Percentiles rank a stretch among this genome's conserved stretches.
These are phyloP conservation scores for Chrysopogon serrulatus DNA, from an alignment of 176 grass and related monocot species.

Conservation along the genomic window DNA sequence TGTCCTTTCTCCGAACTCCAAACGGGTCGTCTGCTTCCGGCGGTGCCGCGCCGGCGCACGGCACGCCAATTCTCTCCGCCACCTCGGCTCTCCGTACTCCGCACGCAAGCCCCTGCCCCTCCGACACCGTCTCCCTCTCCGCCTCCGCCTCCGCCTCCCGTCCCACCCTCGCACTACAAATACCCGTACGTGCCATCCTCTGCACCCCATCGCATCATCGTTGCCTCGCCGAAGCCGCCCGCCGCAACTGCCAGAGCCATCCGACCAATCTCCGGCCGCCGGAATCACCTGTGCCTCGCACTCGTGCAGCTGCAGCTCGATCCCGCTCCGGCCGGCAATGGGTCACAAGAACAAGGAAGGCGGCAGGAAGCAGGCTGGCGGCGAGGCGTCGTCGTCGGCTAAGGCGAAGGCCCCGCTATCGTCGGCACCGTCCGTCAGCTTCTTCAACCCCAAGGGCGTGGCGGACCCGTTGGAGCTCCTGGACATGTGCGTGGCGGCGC, in stretches of 20 bases:
- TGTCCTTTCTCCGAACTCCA: neutral
- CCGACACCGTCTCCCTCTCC: neutral
- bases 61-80: neutral
- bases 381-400: neutral
- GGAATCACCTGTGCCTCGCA: no score
- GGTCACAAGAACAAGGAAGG: neutral
- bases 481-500: constrained; percentile 2
- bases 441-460: neutral
- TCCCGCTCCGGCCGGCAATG: neutral
- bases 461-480: neutral
- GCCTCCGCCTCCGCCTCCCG: neutral
- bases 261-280: neutral
- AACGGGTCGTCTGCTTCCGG: neutral
- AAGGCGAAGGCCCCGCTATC: neutral
- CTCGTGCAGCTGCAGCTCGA: neutral
- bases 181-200: no score
- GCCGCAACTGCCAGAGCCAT: neutral
- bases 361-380: neutral
- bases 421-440: neutral
- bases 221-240: neutral
- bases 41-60: neutral
- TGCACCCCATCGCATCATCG: neutral
- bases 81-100: neutral
- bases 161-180: neutral
- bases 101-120: no score